Conservation (phyloP, 2,329 filamentous ascomycete genomes). For the Annulohypoxylon truncatum region DNA sequence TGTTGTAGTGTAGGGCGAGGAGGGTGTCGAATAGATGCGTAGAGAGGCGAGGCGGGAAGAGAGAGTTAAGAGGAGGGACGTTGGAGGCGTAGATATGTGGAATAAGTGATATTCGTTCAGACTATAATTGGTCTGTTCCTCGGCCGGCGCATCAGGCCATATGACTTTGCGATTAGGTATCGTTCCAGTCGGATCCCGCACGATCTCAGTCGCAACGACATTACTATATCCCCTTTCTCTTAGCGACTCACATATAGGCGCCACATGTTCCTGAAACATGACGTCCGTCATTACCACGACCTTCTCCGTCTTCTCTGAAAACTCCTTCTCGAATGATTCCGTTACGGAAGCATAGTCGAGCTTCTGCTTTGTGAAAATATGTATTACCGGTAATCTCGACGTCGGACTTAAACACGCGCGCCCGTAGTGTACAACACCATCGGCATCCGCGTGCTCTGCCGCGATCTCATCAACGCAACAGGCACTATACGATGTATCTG, state of each 20-base stretch:
- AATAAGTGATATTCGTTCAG: conserved; percentile 80
- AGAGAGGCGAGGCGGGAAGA: conserved; percentile 83
- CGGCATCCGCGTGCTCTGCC: conserved; percentile 90
- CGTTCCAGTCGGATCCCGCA: conserved; percentile 80
- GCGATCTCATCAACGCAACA: conserved; percentile 98
- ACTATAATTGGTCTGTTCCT: conserved; percentile 54
- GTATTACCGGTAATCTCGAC: conserved; percentile 85
- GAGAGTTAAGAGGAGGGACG: conserved; percentile 86
- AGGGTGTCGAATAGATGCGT: conserved; percentile 76
- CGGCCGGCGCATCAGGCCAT: conserved; percentile 24
- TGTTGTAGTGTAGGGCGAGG: conserved; percentile 58
- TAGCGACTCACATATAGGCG: conserved; percentile 66
- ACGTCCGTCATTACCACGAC: conserved; percentile 90
- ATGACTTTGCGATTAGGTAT: conserved; percentile 84
- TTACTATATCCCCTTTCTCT: conserved; percentile 73
- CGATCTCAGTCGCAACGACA: conserved; percentile 75
- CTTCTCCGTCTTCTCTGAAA: conserved; percentile 70
- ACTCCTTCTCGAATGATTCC: conserved; percentile 74
- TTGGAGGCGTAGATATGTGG: conserved; percentile 84
- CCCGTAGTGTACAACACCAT: conserved; percentile 94
- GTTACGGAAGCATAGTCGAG: conserved; percentile 72
- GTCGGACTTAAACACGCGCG: conserved; percentile 92
- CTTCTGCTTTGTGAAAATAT: conserved; percentile 83
- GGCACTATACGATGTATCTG: conserved; percentile 95
- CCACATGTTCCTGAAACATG: conserved; percentile 82